These are phyloP conservation scores for Hydrangea macrophylla DNA, from an alignment of 148 eudicot genomes.

Conservation along the genomic window DNA sequence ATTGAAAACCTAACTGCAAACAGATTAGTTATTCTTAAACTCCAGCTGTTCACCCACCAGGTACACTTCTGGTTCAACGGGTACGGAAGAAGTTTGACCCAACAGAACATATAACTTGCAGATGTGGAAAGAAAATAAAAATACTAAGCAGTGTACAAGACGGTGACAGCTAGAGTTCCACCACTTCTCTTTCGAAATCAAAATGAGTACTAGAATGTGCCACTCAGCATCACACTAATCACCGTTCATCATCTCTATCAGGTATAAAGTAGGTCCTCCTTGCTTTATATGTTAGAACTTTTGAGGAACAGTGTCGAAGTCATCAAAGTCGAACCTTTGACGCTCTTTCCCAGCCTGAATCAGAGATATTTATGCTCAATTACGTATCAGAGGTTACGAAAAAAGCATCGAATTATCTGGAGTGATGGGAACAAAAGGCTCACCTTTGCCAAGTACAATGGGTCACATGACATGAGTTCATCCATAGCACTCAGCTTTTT, in stretches of 20 bases:
- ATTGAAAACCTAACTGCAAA: no score
- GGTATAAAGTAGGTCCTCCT: not conserved
- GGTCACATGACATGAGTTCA: no score
- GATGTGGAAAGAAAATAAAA: not conserved
- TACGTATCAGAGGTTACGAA: not conserved
- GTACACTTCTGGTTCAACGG: no score
- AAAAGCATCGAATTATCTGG: not conserved
- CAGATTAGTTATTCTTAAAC: no score
- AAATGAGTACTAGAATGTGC: not conserved
- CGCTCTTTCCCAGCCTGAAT: conserved; percentile 3
- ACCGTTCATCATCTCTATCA: not conserved
- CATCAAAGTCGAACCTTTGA: not conserved
- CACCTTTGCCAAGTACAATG: no score
- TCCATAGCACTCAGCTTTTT: no score
- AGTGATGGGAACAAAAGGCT: not conserved
- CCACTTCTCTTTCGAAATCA: not conserved
- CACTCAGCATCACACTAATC: not conserved
- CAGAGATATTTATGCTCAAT: not conserved
- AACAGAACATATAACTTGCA: not conserved
- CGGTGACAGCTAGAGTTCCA: no score
- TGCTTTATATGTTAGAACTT: not conserved
- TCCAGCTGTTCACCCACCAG: no score
- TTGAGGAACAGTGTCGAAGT: conserved; percentile 1
- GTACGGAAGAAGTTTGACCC: no score
- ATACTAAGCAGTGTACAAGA: not conserved